A percentile compares a stretch with the other conserved stretches of the same genome.
These are phyloP conservation scores for Ophiostoma novo-ulmi DNA, from an alignment of 2,329 filamentous ascomycete genomes.

Conservation along the genomic window DNA sequence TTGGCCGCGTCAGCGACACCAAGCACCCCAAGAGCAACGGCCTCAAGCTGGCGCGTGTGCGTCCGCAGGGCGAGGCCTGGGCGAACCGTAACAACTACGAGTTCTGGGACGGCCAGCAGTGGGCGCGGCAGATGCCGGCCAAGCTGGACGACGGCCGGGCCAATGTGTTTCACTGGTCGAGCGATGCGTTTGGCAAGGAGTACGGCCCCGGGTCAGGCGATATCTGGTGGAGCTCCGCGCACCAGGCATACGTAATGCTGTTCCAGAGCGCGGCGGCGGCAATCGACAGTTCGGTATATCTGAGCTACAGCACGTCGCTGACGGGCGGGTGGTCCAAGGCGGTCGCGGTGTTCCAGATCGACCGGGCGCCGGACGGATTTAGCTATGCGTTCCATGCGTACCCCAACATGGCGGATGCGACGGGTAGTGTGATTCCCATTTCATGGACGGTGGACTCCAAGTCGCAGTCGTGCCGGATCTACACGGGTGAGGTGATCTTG, in stretches of 20 bases:
- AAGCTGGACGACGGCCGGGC: slow-evolving; percentile 23
- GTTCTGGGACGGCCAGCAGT: slow-evolving; percentile 26
- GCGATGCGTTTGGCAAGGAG: slow-evolving; percentile 26
- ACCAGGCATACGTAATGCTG: slow-evolving; percentile 25
- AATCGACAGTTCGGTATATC: slow-evolving; percentile 24
- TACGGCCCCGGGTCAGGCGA: slow-evolving; percentile 27
- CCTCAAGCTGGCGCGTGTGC: slow-evolving; percentile 28
- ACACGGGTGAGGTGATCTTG: slow-evolving; percentile 25
- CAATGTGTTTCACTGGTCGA: slow-evolving; percentile 25
- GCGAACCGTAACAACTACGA: slow-evolving; percentile 23
- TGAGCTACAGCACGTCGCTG: slow-evolving; percentile 23
- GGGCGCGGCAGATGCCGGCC: slow-evolving; percentile 22
- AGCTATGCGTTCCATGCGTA: slow-evolving; percentile 28
- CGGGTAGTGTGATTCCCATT: slow-evolving; percentile 22
- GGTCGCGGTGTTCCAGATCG: slow-evolving; percentile 23
- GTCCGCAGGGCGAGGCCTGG: slow-evolving; percentile 12
- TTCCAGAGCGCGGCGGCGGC: slow-evolving; percentile 27
- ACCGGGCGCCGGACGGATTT: slow-evolving; percentile 23
- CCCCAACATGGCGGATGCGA: slow-evolving; percentile 25
- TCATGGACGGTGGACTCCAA: slow-evolving; percentile 27
- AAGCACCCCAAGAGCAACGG: slow-evolving; percentile 24
- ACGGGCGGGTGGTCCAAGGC: slow-evolving; percentile 26
- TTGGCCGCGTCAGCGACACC: slow-evolving; percentile 26
- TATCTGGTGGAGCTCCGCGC: slow-evolving; percentile 26
- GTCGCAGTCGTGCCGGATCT: slow-evolving; percentile 24